phyloP scores from a whole-genome alignment of 83 land plant species.

The Thuja plicata region DNA sequence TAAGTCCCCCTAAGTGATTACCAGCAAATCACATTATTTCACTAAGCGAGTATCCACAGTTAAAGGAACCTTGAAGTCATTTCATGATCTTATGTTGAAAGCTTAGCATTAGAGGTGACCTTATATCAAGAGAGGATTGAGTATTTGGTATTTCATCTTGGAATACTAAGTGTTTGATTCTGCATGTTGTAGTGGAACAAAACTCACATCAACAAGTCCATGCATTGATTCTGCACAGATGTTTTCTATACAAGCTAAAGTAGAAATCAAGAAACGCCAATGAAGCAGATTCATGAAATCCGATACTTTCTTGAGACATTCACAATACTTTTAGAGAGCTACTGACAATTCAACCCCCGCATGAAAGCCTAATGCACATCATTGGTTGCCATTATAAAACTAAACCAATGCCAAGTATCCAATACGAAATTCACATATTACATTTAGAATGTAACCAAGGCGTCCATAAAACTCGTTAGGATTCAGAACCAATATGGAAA shows the following conservation, averaged over 20 bases:
- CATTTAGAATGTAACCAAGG: neutral
- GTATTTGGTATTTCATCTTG: no score
- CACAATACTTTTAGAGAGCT: neutral
- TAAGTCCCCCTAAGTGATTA: no score
- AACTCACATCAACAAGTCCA: no score
- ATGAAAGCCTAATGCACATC: neutral
- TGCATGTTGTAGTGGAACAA: no score
- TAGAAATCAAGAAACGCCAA: neutral
- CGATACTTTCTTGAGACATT: neutral
- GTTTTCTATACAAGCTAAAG: neutral
- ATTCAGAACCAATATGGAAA: neutral
- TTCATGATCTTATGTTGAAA: no score
- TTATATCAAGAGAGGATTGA: no score
- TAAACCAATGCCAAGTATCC: neutral
- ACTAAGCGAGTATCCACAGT: no score
- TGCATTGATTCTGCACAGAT: neutral
- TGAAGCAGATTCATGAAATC: neutral
- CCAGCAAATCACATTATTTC: no score
- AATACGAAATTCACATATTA: neutral
- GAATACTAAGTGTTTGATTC: no score
- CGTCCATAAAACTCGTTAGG: neutral
- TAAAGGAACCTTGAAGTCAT: no score
- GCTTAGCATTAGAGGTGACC: no score
- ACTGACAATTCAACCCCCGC: neutral
- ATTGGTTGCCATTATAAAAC: neutral